Evolutionary conservation across 495 filamentous ascomycete species (phyloP).

Genomic region (Aspergillus avenaceus): DNA sequence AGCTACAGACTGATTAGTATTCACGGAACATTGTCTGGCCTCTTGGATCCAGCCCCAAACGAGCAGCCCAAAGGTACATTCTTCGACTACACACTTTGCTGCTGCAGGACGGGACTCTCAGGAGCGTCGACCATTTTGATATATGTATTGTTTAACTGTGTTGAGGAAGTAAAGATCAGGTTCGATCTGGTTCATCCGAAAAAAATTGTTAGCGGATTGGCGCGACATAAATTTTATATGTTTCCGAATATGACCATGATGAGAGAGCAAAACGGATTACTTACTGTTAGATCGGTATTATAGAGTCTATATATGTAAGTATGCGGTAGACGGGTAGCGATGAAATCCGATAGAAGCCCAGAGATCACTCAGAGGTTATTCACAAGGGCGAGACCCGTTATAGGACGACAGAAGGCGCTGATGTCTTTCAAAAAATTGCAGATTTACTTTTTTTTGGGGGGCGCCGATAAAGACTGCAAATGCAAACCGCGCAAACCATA

Average conservation of each 20-base stretch:
- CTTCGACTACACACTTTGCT: constrained; percentile 38
- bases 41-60: constrained; percentile 11
- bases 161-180: not conserved
- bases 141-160: not conserved
- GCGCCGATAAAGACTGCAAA: not conserved
- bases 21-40: not conserved
- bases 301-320: not conserved
- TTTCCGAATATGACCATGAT: constrained; percentile 5
- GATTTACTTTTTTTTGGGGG: constrained; percentile 14
- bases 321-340: not conserved
- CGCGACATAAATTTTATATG: constrained; percentile 2
- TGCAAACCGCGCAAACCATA: constrained; percentile 30
- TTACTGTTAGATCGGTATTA: not conserved
- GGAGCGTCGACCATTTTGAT: constrained; percentile 31
- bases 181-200: not conserved
- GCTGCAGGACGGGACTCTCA: constrained; percentile 28
- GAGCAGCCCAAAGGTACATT: constrained; percentile 13
- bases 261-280: not conserved
- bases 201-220: constrained; percentile 1
- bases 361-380: not conserved
- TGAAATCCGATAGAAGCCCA: not conserved
- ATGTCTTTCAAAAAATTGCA: constrained; percentile 15
- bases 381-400: not conserved
- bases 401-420: not conserved
- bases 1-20: constrained; percentile 28